Conservation (phyloP, 2,329 filamentous ascomycete genomes). For the Conoideocrella luteorostrata region DNA sequence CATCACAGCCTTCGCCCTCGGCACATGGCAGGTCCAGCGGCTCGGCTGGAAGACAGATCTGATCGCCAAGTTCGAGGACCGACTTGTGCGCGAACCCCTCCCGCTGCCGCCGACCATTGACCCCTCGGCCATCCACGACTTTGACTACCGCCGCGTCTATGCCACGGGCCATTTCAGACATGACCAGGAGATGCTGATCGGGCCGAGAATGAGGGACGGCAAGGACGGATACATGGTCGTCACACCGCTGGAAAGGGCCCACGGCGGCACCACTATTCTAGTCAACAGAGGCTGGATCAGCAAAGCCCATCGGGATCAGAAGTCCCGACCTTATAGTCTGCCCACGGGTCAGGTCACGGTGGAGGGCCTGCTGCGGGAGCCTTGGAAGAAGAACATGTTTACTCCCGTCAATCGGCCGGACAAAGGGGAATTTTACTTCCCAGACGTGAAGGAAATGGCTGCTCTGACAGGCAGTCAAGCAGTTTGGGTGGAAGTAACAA, state of each 20-base stretch:
- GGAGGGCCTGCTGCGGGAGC: conserved; percentile 78
- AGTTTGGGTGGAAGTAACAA: conserved; percentile 93
- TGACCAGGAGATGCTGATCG: conserved; percentile 93
- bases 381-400: conserved; percentile 97
- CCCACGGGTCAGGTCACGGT: conserved; percentile 67
- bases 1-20: conserved; percentile 80
- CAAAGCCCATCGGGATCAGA: conserved; percentile 64
- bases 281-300: conserved; percentile 90
- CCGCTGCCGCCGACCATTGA: conserved; percentile 81
- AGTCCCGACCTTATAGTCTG: conserved; percentile 58
- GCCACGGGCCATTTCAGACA: conserved; percentile 71
- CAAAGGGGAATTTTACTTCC: conserved; percentile 86
- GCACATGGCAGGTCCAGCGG: conserved; percentile 92
- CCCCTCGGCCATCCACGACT: conserved; percentile 72
- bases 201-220: conserved; percentile 81
- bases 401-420: conserved; percentile 85
- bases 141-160: conserved; percentile 83
- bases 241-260: conserved; percentile 72
- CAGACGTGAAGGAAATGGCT: conserved; percentile 90
- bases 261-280: conserved; percentile 63
- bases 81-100: conserved; percentile 75
- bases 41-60: conserved; percentile 91
- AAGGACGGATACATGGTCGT: conserved; percentile 87
- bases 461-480: conserved; percentile 71
- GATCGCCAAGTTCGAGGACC: conserved; percentile 86